Conservation (phyloP, 2,329 filamentous ascomycete species). For the Colletotrichum eremochloae region DNA sequence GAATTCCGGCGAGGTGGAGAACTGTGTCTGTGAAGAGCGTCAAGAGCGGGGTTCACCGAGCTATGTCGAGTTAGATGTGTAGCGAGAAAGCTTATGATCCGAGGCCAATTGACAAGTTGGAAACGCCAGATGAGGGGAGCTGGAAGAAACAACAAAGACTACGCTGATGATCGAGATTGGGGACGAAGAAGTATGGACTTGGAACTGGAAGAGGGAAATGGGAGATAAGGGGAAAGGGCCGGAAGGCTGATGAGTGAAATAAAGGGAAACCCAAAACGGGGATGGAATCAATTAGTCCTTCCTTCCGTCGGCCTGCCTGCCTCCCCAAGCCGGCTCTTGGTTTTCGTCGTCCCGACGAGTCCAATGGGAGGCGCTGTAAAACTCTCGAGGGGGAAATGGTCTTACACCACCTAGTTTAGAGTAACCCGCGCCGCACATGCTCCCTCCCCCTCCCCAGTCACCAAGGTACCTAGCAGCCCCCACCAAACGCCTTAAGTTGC, state of each 20-base stretch:
- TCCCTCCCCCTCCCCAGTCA: not conserved
- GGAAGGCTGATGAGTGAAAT: constrained; percentile 8
- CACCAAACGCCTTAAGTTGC: constrained; percentile 4
- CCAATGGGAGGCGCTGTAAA: constrained; percentile 12
- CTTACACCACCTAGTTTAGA: not conserved
- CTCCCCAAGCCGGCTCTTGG: constrained; percentile 11
- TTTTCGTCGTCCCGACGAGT: constrained; percentile 15
- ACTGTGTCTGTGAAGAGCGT: constrained; percentile 1
- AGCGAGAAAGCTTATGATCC: constrained; percentile 16
- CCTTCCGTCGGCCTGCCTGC: not conserved
- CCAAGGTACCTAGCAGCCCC: not conserved
- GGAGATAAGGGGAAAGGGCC: not conserved
- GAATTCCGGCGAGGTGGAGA: constrained; percentile 13
- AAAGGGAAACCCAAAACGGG: constrained; percentile 9
- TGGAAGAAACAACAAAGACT: not conserved
- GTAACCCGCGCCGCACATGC: not conserved
- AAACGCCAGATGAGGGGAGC: not conserved
- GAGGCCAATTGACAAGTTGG: constrained; percentile 23
- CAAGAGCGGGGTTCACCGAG: constrained; percentile 12
- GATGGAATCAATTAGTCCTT: not conserved
- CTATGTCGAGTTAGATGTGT: not conserved
- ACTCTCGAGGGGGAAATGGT: constrained; percentile 6
- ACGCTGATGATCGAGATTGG: constrained; percentile 1
- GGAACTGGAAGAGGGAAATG: constrained; percentile 1
- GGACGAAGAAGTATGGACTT: not conserved